Evolutionary conservation across 1,139 yeast genomes (phyloP).

Genomic region (Diutina neorugosa): DNA sequence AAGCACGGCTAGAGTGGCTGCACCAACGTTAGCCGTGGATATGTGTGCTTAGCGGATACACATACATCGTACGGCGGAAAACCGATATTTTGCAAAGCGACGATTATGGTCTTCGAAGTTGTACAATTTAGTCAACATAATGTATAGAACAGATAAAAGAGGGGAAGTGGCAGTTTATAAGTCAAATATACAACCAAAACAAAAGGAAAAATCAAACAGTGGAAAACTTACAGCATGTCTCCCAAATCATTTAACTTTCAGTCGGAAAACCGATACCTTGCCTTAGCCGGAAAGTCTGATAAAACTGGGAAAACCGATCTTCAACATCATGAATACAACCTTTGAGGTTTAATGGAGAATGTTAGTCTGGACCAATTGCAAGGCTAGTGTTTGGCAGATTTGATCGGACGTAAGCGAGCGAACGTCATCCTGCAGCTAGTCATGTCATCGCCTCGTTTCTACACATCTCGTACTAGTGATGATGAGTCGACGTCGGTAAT

Average conservation of each 20-base stretch:
- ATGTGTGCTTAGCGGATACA: not conserved
- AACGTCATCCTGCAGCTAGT: too few relatives aligned
- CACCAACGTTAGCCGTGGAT: not conserved
- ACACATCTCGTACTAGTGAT: too few relatives aligned
- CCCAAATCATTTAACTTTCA: not conserved
- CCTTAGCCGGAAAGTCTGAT: too few relatives aligned
- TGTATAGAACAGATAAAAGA: not conserved
- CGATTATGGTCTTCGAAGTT: not conserved
- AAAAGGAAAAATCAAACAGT: too few relatives aligned
- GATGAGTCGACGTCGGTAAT: too few relatives aligned
- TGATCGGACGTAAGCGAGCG: too few relatives aligned
- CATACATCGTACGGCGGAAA: not conserved
- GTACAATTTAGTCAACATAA: not conserved
- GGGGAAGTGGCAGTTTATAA: not conserved
- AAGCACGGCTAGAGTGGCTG: not conserved
- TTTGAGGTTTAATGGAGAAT: too few relatives aligned
- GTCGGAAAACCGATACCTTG: too few relatives aligned
- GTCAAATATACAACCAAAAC: not conserved
- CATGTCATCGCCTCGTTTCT: too few relatives aligned
- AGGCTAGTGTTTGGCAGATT: too few relatives aligned
- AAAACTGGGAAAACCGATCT: not conserved
- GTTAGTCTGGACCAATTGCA: too few relatives aligned
- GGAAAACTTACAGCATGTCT: not conserved
- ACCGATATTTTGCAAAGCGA: not conserved
- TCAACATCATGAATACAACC: too few relatives aligned